Base-by-base conservation (phyloP, 768 basidiomycete species). In the Wakefieldia striispora region DNA sequence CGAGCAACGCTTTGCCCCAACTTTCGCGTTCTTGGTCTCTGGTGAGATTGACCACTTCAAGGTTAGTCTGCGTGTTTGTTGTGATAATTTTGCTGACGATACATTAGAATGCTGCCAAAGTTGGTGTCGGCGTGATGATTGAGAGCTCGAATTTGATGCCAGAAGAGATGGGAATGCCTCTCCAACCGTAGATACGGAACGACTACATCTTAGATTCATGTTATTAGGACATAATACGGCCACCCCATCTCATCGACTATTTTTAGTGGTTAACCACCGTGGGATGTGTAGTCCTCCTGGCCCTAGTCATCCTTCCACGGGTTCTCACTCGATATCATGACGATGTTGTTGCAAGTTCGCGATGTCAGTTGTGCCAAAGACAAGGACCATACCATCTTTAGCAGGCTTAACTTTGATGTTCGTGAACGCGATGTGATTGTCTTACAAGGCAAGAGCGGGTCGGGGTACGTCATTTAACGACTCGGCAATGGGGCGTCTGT, bases 31-130 rank as follows among this genome's bases (percentile, higher is more conserved):
- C 79, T 69, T 95, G 60, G 84, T 99, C 40, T 81, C 91, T 16
- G 97, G 97, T 10, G 97, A 99, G 77, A 93, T 99, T 58, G 97
- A 99, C 69, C 97, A 99, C 79, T 88, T 92, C 77, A 98, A 95
- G 85, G 94, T 91, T 60, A 54, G 72, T 50, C 20, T 57, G 39
- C 5, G 4, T 36, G 5, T 45, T 48, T 42, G 14, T 45, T 16
- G 9, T 52, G 27, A 14, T 29, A 12, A 20, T 14, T 29, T 13
- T 12, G 21, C 53, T 50, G 13, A 50, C 24, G 17, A 26, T 6
- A 39, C 52, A 11, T 42, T 57, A 97, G 93, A 94, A 93, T 70
- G 76, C 91, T 36, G 89, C 92, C 24, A 95, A 94, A 72, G 86
- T 97, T 51, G 95, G 95, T 53, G 86, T 97, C 9, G 95, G 95